Conservation (phyloP, 441 rosid genomes). For the Omphalea diandra region DNA sequence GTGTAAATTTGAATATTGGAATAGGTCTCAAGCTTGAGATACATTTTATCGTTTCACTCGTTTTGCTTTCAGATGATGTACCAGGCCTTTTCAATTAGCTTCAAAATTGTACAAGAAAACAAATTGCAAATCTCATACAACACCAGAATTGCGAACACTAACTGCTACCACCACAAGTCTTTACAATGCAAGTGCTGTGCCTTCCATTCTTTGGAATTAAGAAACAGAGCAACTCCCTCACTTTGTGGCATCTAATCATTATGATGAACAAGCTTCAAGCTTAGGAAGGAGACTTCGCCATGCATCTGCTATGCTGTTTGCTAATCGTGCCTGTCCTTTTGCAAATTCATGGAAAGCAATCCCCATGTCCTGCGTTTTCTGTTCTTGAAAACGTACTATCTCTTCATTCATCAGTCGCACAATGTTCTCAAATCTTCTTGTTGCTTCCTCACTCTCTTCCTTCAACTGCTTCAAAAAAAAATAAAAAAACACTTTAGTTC, state of each 20-base stretch:
- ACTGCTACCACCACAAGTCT: conserved; percentile 18
- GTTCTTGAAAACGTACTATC: conserved; percentile 87
- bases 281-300: conserved; percentile 98
- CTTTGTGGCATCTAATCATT: conserved; percentile 21
- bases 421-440: conserved; percentile 67
- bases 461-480: conserved; percentile 59
- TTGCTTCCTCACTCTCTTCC: conserved; percentile 79
- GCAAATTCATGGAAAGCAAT: conserved; percentile 93
- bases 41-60: not conserved
- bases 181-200: conserved; percentile 17
- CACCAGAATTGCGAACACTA: conserved; percentile 19
- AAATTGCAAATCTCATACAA: conserved; percentile 15
- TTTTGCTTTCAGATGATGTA: not conserved
- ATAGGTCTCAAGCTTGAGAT: not conserved
- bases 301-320: conserved; percentile 79
- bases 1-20: not conserved
- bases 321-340: conserved; percentile 88
- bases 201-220: conserved; percentile 5
- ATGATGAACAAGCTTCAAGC: conserved; percentile 70
- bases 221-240: conserved; percentile 10
- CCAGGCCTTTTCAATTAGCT: not conserved
- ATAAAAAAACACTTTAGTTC: conserved; percentile 9
- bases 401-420: conserved; percentile 83
- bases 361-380: conserved; percentile 87
- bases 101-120: conserved; percentile 31